Percentiles rank a stretch among this genome's conserved stretches.
Evolutionary conservation across 352 stramenopile species (phyloP).

Genomic region (Saprolegnia diclina): DNA sequence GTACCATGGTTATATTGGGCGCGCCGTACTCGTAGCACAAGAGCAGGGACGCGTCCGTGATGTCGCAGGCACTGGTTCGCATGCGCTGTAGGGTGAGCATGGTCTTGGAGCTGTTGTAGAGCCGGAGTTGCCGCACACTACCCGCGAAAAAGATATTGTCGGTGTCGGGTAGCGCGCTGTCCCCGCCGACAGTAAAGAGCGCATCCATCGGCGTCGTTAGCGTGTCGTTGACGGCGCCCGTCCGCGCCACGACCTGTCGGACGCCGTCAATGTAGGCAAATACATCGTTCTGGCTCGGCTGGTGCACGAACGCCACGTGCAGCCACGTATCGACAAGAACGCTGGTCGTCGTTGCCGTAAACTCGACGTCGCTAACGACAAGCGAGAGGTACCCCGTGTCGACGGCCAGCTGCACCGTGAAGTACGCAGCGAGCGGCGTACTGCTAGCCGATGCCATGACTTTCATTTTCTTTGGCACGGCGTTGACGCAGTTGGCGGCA

Average conservation of each 20-base stretch:
- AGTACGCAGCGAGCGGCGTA: not conserved
- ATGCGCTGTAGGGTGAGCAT: not conserved
- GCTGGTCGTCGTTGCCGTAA: not conserved
- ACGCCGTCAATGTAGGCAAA: conserved; percentile 17
- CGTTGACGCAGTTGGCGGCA: conserved; percentile 6
- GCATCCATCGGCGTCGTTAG: not conserved
- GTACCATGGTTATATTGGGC: not conserved
- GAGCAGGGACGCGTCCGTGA: conserved; percentile 1
- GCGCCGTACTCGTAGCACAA: conserved; percentile 16
- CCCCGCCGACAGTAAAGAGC: conserved; percentile 12
- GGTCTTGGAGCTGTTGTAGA: conserved; percentile 9
- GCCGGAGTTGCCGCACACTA: not conserved
- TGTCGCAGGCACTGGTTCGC: not conserved
- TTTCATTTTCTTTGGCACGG: conserved; percentile 17
- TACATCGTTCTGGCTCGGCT: not conserved
- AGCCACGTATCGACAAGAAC: not conserved
- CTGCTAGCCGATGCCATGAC: not conserved
- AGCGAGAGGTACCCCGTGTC: conserved; percentile 15
- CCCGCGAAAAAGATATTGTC: conserved; percentile 11
- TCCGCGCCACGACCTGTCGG: not conserved
- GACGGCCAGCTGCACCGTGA: conserved; percentile 16
- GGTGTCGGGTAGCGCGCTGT: conserved; percentile 1
- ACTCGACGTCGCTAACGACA: not conserved
- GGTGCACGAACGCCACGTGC: conserved; percentile 17
- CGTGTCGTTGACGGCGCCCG: not conserved